Percentiles rank a stretch among this genome's conserved stretches.
phyloP scores from a whole-genome alignment of 2,329 filamentous ascomycete species.

The Chrysoporthe cubensis region DNA sequence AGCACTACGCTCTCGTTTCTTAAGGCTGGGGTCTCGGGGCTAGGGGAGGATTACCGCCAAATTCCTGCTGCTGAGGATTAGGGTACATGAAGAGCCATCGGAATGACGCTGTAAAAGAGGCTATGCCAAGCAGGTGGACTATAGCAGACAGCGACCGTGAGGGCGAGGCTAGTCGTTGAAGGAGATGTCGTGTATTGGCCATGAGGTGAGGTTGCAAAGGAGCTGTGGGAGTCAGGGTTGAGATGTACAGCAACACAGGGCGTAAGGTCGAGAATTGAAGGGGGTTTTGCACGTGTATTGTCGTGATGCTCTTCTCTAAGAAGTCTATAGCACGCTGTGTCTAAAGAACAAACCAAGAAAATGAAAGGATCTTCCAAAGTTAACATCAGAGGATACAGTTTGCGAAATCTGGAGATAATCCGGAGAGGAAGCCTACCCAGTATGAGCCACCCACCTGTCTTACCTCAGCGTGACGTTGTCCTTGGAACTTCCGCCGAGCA shows the following conservation, averaged over 20 bases:
- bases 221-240: background rate
- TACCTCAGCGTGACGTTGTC: slow-evolving; percentile 27
- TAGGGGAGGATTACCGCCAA: slow-evolving; percentile 58
- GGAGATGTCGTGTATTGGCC: slow-evolving; percentile 54
- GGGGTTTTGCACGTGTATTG: background rate
- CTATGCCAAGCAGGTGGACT: slow-evolving; percentile 60
- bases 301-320: background rate
- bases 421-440: slow-evolving; percentile 2
- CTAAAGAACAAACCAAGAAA: background rate
- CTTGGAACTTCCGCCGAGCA: background rate
- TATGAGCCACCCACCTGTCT: slow-evolving; percentile 14
- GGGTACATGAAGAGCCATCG: slow-evolving; percentile 54
- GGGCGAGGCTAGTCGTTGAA: slow-evolving; percentile 69
- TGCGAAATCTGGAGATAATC: slow-evolving; percentile 1
- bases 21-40: no score
- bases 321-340: no score
- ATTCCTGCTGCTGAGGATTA: slow-evolving; percentile 58
- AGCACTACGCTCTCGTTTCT: no score
- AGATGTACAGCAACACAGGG: background rate
- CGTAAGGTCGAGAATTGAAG: background rate
- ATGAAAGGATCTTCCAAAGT: background rate
- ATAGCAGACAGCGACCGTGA: slow-evolving; percentile 65
- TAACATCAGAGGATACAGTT: background rate
- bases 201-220: slow-evolving; percentile 35
- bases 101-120: slow-evolving; percentile 59